Conservation (phyloP, 345 rosid species). For the Mangifera indica region DNA sequence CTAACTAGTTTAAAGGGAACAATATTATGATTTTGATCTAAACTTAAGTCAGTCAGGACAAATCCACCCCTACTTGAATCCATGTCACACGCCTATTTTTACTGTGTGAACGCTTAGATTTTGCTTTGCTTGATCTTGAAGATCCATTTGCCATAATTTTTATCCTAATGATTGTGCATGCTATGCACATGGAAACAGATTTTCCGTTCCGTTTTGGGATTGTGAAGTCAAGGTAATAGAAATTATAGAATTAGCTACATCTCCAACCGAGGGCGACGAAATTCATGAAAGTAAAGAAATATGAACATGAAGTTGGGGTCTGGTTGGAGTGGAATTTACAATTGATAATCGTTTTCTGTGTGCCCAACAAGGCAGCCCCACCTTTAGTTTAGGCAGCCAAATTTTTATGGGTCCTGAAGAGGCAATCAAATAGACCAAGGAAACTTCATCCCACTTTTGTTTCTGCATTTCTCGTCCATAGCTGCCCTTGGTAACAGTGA, state of each 20-base stretch:
- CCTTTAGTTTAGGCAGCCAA: not conserved
- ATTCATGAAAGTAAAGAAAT: not conserved
- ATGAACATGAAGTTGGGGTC: no score
- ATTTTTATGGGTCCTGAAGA: not conserved
- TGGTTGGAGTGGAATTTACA: not conserved
- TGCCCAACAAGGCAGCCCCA: constrained; percentile 11
- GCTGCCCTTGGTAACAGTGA: constrained; percentile 67
- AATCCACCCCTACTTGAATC: no score
- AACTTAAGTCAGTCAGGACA: no score
- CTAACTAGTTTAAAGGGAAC: no score
- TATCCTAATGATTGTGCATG: constrained; percentile 1
- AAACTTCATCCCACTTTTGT: constrained; percentile 21
- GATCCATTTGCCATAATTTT: not conserved
- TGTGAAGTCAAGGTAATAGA: not conserved
- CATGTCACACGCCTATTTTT: no score
- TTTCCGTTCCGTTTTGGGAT: not conserved
- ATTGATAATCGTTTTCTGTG: constrained; percentile 9
- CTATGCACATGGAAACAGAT: not conserved
- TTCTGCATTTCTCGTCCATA: constrained; percentile 39
- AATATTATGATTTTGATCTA: no score
- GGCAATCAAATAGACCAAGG: constrained; percentile 3
- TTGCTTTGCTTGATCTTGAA: not conserved
- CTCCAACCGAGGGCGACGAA: constrained; percentile 17
- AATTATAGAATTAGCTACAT: not conserved
- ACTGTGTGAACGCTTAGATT: not conserved